Evolutionary conservation across 805 yeast species (phyloP).

Genomic region (Pichia ethanolica): DNA sequence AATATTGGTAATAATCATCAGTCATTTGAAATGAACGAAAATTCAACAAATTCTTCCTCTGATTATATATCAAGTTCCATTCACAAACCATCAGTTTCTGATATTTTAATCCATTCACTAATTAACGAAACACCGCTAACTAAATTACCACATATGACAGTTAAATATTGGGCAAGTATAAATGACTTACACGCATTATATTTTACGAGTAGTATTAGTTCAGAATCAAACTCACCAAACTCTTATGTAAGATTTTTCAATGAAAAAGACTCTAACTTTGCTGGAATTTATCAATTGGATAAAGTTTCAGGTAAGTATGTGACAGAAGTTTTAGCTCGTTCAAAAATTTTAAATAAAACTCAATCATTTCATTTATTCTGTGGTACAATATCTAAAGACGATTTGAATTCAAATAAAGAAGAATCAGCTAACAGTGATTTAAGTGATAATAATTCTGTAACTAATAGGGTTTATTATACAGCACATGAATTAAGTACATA

Average conservation of each 20-base stretch:
- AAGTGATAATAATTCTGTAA: constrained; percentile 10
- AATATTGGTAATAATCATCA: background rate
- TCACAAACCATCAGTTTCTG: constrained; percentile 57
- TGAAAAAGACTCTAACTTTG: constrained; percentile 8
- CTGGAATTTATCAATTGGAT: constrained; percentile 20
- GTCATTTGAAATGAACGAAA: background rate
- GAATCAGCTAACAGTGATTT: background rate
- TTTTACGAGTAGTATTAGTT: constrained; percentile 26
- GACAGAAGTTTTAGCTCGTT: constrained; percentile 54
- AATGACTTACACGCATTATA: constrained; percentile 46
- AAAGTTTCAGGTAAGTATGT: constrained; percentile 32
- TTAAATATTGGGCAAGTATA: constrained; percentile 60
- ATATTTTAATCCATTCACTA: constrained; percentile 82
- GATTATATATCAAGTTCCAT: constrained; percentile 12
- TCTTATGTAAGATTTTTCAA: constrained; percentile 24
- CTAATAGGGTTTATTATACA: constrained; percentile 43
- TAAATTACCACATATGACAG: constrained; percentile 61
- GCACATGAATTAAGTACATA: constrained; percentile 60
- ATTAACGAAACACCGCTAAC: constrained; percentile 73
- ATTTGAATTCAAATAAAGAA: background rate
- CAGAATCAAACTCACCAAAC: background rate
- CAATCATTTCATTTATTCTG: constrained; percentile 85
- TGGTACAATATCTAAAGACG: constrained; percentile 20
- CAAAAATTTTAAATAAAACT: constrained; percentile 65
- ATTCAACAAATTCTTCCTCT: background rate